These are phyloP conservation scores for Zymoseptoria crescenta DNA, from an alignment of 2,329 filamentous ascomycete species.

Conservation along the genomic window DNA sequence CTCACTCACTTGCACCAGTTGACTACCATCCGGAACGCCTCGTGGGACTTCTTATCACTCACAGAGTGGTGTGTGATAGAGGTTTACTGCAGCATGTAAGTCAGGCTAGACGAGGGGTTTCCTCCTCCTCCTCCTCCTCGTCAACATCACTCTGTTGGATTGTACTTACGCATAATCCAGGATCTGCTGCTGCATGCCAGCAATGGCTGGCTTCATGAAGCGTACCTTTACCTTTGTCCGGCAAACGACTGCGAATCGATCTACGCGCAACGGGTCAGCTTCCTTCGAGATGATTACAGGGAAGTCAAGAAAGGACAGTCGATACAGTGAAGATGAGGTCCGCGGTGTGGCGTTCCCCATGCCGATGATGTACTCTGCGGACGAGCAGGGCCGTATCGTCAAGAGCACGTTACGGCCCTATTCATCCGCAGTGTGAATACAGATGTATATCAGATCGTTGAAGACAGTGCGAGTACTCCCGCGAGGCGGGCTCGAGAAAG, in stretches of 20 bases:
- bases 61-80: not conserved
- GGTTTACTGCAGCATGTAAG: not conserved
- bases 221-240: constrained; percentile 3
- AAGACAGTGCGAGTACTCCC: not conserved
- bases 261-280: not conserved
- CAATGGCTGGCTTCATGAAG: constrained; percentile 15
- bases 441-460: not conserved
- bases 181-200: constrained; percentile 21
- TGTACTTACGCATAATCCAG: not conserved
- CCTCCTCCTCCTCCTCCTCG: not conserved
- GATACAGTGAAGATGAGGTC: not conserved
- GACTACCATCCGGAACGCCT: not conserved
- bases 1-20: constrained; percentile 7
- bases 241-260: not conserved
- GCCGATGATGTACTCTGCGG: not conserved
- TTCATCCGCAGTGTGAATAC: not conserved
- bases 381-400: not conserved
- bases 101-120: not conserved
- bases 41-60: not conserved
- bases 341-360: not conserved
- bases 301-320: not conserved
- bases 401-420: not conserved
- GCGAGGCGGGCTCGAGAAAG: not conserved
- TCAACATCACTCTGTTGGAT: not conserved
- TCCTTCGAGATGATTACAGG: not conserved